A percentile compares a stretch with the other conserved stretches of the same genome.
Conservation (phyloP, 1,284 basidiomycete genomes). For the Pseudozyma flocculosa region DNA sequence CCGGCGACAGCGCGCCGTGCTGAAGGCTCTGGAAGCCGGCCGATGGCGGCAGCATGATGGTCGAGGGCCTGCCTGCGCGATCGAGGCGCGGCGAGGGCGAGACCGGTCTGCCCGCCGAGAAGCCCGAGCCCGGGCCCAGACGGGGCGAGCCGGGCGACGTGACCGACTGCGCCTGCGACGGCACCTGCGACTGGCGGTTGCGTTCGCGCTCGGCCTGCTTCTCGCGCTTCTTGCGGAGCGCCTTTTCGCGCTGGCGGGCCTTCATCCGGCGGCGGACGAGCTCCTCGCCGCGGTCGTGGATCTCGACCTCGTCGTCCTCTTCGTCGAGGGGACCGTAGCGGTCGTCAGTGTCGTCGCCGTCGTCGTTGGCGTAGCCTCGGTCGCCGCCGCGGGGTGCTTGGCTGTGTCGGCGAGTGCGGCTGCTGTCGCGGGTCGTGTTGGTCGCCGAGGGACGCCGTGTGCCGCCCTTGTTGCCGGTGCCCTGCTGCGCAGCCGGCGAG, state of each 20-base stretch:
- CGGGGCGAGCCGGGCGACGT: constrained; percentile 10
- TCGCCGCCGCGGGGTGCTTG: constrained; percentile 14
- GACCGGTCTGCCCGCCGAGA: constrained; percentile 20
- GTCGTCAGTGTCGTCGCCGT: constrained; percentile 13
- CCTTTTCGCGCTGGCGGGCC: constrained; percentile 59
- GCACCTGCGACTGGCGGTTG: constrained; percentile 13
- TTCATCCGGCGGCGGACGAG: constrained; percentile 63
- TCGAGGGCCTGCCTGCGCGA: constrained; percentile 38
- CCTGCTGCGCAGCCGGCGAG: too few relatives aligned
- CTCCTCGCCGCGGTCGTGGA: constrained; percentile 63
- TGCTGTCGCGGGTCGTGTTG: constrained; percentile 3
- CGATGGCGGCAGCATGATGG: constrained; percentile 37
- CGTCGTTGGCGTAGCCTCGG: constrained; percentile 23
- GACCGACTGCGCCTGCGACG: not conserved
- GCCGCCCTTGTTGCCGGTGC: too few relatives aligned
- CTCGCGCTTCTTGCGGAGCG: constrained; percentile 53
- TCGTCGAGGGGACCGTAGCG: constrained; percentile 35
- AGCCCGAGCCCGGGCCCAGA: constrained; percentile 5
- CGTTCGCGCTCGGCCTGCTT: constrained; percentile 37
- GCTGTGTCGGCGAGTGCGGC: constrained; percentile 27
- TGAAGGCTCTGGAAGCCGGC: constrained; percentile 8
- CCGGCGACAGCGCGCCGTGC: constrained; percentile 21
- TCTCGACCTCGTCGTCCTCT: constrained; percentile 62
- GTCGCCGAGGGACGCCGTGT: constrained; percentile 18
- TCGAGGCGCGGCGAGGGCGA: constrained; percentile 35